These are phyloP conservation scores for Candida sp. DNA, from an alignment of 1,139 yeast species.

Conservation along the genomic window DNA sequence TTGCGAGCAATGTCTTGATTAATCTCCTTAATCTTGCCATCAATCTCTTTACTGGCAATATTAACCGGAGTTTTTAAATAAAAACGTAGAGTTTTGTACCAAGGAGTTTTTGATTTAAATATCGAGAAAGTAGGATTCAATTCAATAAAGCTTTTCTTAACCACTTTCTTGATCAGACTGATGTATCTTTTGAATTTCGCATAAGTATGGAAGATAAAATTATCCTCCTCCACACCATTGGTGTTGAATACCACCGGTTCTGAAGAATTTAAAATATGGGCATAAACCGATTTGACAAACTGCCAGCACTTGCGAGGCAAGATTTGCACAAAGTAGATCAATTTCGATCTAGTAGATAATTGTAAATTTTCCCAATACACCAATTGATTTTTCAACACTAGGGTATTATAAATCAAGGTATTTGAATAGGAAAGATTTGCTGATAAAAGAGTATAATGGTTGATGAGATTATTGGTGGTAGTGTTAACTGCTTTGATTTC, in stretches of 20 bases:
- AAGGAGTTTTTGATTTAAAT: constrained; percentile 4
- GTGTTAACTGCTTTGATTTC: constrained; percentile 1
- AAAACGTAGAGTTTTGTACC: constrained; percentile 9
- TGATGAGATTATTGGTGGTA: constrained; percentile 15
- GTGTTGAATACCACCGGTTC: background rate
- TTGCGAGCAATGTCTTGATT: constrained; percentile 16
- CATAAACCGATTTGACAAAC: constrained; percentile 11
- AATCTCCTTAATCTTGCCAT: constrained; percentile 15
- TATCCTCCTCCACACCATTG: constrained; percentile 15
- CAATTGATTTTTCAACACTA: constrained; percentile 30
- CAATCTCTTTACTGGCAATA: constrained; percentile 20
- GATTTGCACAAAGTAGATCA: constrained; percentile 32
- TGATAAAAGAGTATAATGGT: constrained; percentile 22
- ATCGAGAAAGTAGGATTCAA: constrained; percentile 11
- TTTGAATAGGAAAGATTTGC: constrained; percentile 28
- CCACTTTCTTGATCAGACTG: constrained; percentile 4
- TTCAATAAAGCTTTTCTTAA: constrained; percentile 7
- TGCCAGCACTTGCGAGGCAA: constrained; percentile 22
- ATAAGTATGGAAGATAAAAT: constrained; percentile 9
- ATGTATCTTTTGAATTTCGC: constrained; percentile 4
- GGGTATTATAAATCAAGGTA: constrained; percentile 31
- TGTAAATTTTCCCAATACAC: constrained; percentile 34
- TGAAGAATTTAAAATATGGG: constrained; percentile 2
- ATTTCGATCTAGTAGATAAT: constrained; percentile 21
- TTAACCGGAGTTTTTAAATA: constrained; percentile 16